A percentile compares a stretch with the other conserved stretches of the same genome.
These are phyloP conservation scores for Pythium monospermum DNA, from an alignment of 352 stramenopile genomes.

Conservation along the genomic window DNA sequence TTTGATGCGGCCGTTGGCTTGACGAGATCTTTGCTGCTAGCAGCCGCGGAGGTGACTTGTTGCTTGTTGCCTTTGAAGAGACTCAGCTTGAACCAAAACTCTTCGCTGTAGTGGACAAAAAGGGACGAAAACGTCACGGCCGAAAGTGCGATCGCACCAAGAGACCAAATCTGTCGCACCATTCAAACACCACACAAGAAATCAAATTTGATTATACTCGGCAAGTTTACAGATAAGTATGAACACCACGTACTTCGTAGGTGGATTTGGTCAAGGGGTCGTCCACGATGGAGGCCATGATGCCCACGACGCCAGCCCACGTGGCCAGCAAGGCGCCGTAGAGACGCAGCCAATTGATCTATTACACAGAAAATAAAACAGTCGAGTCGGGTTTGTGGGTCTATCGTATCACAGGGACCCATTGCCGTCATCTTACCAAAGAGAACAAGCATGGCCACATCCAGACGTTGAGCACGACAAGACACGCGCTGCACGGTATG, in stretches of 20 bases:
- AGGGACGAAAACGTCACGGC: conserved; percentile 30
- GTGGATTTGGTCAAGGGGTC: conserved; percentile 31
- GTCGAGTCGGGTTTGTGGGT: too few species aligned
- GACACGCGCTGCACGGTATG: conserved; percentile 4
- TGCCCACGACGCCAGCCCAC: conserved; percentile 39
- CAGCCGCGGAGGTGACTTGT: too few species aligned
- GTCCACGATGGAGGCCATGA: conserved; percentile 34
- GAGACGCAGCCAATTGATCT: conserved; percentile 52
- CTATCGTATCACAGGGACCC: background rate
- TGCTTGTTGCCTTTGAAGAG: too few species aligned
- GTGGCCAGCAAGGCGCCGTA: conserved; percentile 31
- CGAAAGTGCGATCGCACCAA: conserved; percentile 47
- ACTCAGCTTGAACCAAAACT: conserved; percentile 43
- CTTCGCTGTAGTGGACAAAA: conserved; percentile 41
- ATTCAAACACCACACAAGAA: background rate
- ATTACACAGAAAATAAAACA: too few species aligned
- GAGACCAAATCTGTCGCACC: conserved; percentile 36
- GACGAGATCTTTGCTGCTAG: background rate
- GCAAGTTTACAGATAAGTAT: background rate
- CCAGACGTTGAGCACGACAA: conserved; percentile 30
- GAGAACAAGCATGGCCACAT: conserved; percentile 43
- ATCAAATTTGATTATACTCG: background rate
- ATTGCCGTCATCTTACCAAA: conserved; percentile 29
- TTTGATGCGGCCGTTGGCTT: background rate
- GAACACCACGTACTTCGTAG: conserved; percentile 32